phyloP scores from a whole-genome alignment of 2,329 filamentous ascomycete genomes.

The Aulographum hederae region DNA sequence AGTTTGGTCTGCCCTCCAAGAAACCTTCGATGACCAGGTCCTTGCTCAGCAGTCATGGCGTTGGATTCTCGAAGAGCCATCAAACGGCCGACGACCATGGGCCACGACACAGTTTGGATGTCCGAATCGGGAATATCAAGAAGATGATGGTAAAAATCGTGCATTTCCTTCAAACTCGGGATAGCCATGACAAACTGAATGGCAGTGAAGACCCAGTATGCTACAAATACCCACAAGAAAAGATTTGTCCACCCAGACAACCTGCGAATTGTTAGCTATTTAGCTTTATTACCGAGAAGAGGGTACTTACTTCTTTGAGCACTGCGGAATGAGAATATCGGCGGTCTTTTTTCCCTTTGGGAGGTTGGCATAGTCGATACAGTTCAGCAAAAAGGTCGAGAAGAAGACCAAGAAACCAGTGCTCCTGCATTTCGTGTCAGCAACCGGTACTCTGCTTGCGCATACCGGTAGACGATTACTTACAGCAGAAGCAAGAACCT shows the following conservation, averaged over 20 bases:
- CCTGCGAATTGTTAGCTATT: too few relatives aligned
- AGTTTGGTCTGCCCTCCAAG: slow-evolving; percentile 81
- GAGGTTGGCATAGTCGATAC: slow-evolving; percentile 63
- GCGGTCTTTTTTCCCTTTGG: slow-evolving; percentile 42
- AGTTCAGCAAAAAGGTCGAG: slow-evolving; percentile 68
- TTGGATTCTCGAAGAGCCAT: slow-evolving; percentile 76
- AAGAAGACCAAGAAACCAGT: slow-evolving; percentile 69
- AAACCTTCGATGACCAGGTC: slow-evolving; percentile 39
- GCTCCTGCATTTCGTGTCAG: slow-evolving; percentile 35
- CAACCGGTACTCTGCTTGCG: neutral
- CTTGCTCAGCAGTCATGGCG: slow-evolving; percentile 53
- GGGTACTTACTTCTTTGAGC: slow-evolving; percentile 32
- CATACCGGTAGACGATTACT: too few relatives aligned
- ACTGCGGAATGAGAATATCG: slow-evolving; percentile 52
- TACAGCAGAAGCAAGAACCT: slow-evolving; percentile 55
- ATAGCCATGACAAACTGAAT: slow-evolving; percentile 59
- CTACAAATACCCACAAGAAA: slow-evolving; percentile 65
- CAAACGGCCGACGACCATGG: slow-evolving; percentile 69
- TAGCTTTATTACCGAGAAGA: neutral
- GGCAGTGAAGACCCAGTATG: slow-evolving; percentile 70
- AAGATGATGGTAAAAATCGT: slow-evolving; percentile 70
- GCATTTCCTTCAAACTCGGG: slow-evolving; percentile 55
- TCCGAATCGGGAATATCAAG: slow-evolving; percentile 70
- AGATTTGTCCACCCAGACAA: slow-evolving; percentile 66
- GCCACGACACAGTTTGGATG: slow-evolving; percentile 90